Evolutionary conservation across 1,139 yeast species (phyloP).

Genomic region (Diutina scorzettiae): DNA sequence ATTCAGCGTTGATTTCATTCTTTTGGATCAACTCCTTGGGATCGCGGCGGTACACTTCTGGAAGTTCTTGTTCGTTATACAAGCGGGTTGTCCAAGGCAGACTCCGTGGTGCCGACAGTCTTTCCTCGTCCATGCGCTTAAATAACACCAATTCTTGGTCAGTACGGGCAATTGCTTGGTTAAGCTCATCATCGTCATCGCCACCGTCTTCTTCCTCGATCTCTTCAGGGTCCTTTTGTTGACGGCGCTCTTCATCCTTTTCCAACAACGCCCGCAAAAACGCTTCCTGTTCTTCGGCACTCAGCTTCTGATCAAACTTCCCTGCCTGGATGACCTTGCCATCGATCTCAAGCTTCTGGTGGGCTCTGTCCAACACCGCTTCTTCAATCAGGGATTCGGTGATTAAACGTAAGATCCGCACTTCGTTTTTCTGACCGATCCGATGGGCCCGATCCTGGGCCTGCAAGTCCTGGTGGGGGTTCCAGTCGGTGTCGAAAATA

Average conservation of each 20-base stretch:
- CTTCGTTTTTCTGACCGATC: slow-evolving; percentile 83
- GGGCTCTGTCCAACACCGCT: slow-evolving; percentile 71
- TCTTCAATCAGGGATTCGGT: slow-evolving; percentile 80
- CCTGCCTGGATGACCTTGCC: slow-evolving; percentile 87
- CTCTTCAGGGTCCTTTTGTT: slow-evolving; percentile 21
- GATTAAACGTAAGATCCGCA: slow-evolving; percentile 64
- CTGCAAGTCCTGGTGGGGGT: slow-evolving; percentile 86
- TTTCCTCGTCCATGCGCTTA: slow-evolving; percentile 44
- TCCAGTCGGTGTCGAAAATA: slow-evolving; percentile 85
- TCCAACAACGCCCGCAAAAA: slow-evolving; percentile 57
- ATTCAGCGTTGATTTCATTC: slow-evolving; percentile 16
- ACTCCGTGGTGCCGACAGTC: slow-evolving; percentile 29
- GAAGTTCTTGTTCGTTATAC: slow-evolving; percentile 50
- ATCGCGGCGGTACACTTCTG: slow-evolving; percentile 41
- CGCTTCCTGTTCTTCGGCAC: slow-evolving; percentile 77
- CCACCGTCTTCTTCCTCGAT: slow-evolving; percentile 42
- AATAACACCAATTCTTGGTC: slow-evolving; percentile 47
- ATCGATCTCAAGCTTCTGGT: slow-evolving; percentile 72
- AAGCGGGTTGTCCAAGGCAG: slow-evolving; percentile 39
- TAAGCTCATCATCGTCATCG: slow-evolving; percentile 55
- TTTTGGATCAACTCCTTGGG: slow-evolving; percentile 29
- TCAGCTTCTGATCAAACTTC: slow-evolving; percentile 72
- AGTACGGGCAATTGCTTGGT: slow-evolving; percentile 59
- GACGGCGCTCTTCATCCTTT: slow-evolving; percentile 52
- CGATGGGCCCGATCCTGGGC: slow-evolving; percentile 89